phyloP scores from a whole-genome alignment of 2,329 filamentous ascomycete species.

The Hymenoscyphus linearis region DNA sequence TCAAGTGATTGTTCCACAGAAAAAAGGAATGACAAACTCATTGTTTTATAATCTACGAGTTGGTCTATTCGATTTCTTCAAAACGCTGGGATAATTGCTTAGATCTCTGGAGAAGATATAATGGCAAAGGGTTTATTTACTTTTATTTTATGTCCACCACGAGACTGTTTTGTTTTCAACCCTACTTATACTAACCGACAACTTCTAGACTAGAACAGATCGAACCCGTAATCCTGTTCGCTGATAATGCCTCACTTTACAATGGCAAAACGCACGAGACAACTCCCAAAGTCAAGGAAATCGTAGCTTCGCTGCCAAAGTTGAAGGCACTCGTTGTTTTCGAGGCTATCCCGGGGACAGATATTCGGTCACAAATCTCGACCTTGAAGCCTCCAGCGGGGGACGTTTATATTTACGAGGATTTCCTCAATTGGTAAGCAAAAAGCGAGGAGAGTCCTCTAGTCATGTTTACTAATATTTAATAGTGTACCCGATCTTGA shows the following conservation, averaged over 20 bases:
- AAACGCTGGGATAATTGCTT: not conserved
- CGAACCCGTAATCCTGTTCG: conserved; percentile 74
- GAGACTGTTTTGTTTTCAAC: too few relatives aligned
- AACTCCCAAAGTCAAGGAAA: conserved; percentile 70
- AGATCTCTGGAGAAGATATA: too few relatives aligned
- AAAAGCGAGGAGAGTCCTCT: not conserved
- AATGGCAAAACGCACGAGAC: conserved; percentile 88
- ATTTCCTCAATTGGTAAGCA: conserved; percentile 37
- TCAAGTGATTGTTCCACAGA: not conserved
- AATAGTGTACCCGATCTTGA: not conserved
- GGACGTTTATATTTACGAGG: conserved; percentile 31
- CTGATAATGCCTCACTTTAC: conserved; percentile 83
- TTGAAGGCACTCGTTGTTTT: conserved; percentile 71
- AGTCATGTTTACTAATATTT: not conserved
- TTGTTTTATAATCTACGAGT: too few relatives aligned
- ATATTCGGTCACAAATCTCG: conserved; percentile 31
- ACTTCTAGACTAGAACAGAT: conserved; percentile 62
- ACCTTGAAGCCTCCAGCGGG: conserved; percentile 5
- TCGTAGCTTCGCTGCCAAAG: conserved; percentile 57
- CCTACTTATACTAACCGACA: not conserved
- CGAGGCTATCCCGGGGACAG: conserved; percentile 49
- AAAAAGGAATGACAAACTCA: too few relatives aligned
- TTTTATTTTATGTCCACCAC: too few relatives aligned
- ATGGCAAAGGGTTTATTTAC: too few relatives aligned
- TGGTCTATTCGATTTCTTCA: not conserved